A percentile compares a stretch with the other conserved stretches of the same genome.
phyloP scores from a whole-genome alignment of 768 basidiomycete genomes.

The Tephrocybe sp. region DNA sequence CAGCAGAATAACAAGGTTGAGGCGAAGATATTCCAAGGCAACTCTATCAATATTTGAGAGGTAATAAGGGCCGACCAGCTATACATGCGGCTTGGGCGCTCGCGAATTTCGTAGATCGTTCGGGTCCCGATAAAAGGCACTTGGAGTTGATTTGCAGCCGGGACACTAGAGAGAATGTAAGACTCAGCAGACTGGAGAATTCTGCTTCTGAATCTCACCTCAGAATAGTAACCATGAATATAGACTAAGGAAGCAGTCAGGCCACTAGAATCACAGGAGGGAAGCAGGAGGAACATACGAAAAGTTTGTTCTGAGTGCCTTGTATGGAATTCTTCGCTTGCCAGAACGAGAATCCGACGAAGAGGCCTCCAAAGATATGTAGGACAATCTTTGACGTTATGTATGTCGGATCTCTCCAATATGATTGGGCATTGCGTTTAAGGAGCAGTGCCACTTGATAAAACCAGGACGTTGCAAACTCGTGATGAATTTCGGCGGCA shows the following conservation, averaged over 20 bases:
- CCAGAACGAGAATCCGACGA: constrained; percentile 67
- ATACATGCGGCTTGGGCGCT: constrained; percentile 65
- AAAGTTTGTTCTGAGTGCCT: constrained; percentile 66
- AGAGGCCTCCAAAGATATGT: constrained; percentile 52
- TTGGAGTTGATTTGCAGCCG: constrained; percentile 66
- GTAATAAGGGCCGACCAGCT: constrained; percentile 60
- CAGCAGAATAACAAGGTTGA: constrained; percentile 60
- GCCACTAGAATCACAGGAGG: constrained; percentile 1
- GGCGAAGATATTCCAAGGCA: constrained; percentile 63
- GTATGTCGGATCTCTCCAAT: constrained; percentile 62
- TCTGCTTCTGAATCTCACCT: constrained; percentile 23
- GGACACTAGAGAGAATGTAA: constrained; percentile 34
- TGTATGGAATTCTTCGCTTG: constrained; percentile 51
- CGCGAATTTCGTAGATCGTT: constrained; percentile 66
- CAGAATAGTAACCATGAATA: constrained; percentile 56
- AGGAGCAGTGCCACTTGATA: constrained; percentile 47
- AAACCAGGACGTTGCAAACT: constrained; percentile 55
- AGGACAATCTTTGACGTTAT: constrained; percentile 57
- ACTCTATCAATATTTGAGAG: constrained; percentile 53
- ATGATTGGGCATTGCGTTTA: constrained; percentile 41
- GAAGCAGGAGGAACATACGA: constrained; percentile 39
- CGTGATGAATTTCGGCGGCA: constrained; percentile 33
- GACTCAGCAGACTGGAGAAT: too few species aligned
- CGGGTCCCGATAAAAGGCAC: constrained; percentile 61
- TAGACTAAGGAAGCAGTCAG: constrained; percentile 31